A percentile compares a stretch with the other conserved stretches of the same genome.
Evolutionary conservation across 1,139 yeast genomes (phyloP).

Genomic region (Geotrichum carabidarum): DNA sequence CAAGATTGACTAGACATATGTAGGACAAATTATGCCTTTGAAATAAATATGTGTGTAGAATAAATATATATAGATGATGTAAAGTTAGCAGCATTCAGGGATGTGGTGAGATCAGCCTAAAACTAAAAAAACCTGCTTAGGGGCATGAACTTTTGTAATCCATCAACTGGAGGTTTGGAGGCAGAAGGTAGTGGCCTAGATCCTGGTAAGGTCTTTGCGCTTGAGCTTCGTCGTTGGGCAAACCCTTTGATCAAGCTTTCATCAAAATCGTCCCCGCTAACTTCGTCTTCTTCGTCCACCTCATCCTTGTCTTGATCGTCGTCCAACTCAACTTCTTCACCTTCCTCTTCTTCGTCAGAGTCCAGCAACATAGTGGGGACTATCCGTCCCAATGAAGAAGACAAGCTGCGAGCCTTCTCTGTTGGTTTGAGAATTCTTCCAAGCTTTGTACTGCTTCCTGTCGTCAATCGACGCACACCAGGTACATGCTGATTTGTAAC

Average conservation of each 20-base stretch:
- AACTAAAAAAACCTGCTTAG: slow-evolving; percentile 24
- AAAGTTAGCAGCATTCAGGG: no score
- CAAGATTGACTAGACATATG: no score
- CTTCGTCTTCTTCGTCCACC: slow-evolving; percentile 2
- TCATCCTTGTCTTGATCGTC: neutral
- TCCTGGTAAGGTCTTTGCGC: slow-evolving; percentile 15
- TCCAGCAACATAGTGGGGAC: neutral
- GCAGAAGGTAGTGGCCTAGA: slow-evolving; percentile 12
- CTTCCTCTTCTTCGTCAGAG: slow-evolving; percentile 5
- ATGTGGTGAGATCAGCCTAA: no score
- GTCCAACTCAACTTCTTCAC: neutral
- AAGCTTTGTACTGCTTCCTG: no score
- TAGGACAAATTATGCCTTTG: no score
- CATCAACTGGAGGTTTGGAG: slow-evolving; percentile 16
- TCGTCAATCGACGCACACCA: no score
- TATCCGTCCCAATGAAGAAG: slow-evolving; percentile 1
- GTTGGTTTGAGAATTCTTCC: neutral
- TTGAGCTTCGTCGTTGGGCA: neutral
- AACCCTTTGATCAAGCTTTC: slow-evolving; percentile 5
- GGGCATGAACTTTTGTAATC: slow-evolving; percentile 25
- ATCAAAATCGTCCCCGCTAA: slow-evolving; percentile 9
- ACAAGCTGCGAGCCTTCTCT: neutral
- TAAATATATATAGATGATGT: no score
- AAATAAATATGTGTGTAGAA: no score
- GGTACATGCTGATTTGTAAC: no score